These are phyloP conservation scores for Pythium dissotocum DNA, from an alignment of 352 stramenopile species.

Conservation along the genomic window DNA sequence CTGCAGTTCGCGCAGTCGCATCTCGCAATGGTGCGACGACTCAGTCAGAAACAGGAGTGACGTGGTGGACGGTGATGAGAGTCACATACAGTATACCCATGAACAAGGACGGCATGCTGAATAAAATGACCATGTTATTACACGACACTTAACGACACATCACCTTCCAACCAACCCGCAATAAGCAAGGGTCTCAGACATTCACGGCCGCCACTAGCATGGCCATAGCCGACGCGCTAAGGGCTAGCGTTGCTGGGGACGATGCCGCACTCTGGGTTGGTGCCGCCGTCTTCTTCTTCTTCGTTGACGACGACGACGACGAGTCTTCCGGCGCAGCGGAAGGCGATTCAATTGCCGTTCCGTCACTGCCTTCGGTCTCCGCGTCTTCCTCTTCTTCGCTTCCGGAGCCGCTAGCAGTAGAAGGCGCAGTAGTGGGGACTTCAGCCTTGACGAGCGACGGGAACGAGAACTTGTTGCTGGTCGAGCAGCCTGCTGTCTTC, in stretches of 20 bases:
- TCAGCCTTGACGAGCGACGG: constrained; percentile 23
- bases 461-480: constrained; percentile 19
- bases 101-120: too few relatives aligned
- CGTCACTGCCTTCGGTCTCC: constrained; percentile 2
- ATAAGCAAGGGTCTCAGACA: neutral
- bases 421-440: neutral
- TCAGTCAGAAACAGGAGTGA: constrained; percentile 6
- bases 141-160: neutral
- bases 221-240: neutral
- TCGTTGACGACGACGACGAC: constrained; percentile 2
- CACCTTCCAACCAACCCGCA: neutral
- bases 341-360: constrained; percentile 22
- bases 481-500: constrained; percentile 15
- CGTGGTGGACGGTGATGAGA: neutral
- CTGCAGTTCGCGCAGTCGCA: constrained; percentile 31
- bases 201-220: constrained; percentile 1
- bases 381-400: constrained; percentile 1
- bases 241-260: neutral
- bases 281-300: constrained; percentile 18
- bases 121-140: constrained; percentile 6
- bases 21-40: constrained; percentile 26
- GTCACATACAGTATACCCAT: neutral
- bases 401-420: constrained; percentile 4
- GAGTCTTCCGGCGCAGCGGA: neutral
- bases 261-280: neutral